Percentiles rank a stretch among this genome's conserved stretches.
Evolutionary conservation across 306 rosid species (phyloP).

Genomic region (Mucuna pruriens): DNA sequence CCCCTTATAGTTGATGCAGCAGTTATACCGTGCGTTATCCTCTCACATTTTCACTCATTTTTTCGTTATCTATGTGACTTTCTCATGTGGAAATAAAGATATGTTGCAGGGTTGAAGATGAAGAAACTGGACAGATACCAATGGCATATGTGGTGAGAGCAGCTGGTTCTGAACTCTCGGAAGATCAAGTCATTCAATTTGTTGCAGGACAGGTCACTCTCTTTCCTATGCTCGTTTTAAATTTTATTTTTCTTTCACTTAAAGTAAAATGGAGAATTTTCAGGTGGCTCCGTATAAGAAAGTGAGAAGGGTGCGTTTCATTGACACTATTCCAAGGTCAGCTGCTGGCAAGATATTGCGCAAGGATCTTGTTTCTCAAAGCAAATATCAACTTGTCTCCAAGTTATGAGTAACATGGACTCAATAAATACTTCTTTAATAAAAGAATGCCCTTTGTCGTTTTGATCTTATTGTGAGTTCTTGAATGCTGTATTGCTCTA

Average conservation of each 20-base stretch:
- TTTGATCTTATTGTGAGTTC: not conserved
- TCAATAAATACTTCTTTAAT: not conserved
- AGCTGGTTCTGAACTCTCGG: conserved; percentile 55
- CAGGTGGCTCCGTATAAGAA: conserved; percentile 97
- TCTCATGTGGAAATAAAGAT: conserved; percentile 8
- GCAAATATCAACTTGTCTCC: conserved; percentile 55
- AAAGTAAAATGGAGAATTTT: conserved; percentile 20
- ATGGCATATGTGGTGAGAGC: conserved; percentile 85
- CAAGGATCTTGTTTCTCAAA: conserved; percentile 74
- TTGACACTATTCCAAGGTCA: conserved; percentile 74
- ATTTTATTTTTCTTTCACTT: not conserved
- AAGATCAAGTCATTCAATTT: conserved; percentile 79
- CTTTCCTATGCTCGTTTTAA: not conserved
- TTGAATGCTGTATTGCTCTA: not conserved
- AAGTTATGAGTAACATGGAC: conserved; percentile 53
- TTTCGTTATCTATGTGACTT: conserved; percentile 25
- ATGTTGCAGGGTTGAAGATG: conserved; percentile 73
- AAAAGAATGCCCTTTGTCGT: not conserved
- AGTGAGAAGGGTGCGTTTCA: conserved; percentile 72
- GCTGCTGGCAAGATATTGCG: conserved; percentile 91
- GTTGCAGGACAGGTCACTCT: conserved; percentile 73
- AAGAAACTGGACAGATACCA: conserved; percentile 87
- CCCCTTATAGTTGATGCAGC: conserved; percentile 84
- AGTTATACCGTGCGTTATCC: conserved; percentile 73
- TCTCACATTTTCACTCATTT: conserved; percentile 5